Conservation (phyloP, 208 protist genomes). For the Naegleria lovaniensis region DNA sequence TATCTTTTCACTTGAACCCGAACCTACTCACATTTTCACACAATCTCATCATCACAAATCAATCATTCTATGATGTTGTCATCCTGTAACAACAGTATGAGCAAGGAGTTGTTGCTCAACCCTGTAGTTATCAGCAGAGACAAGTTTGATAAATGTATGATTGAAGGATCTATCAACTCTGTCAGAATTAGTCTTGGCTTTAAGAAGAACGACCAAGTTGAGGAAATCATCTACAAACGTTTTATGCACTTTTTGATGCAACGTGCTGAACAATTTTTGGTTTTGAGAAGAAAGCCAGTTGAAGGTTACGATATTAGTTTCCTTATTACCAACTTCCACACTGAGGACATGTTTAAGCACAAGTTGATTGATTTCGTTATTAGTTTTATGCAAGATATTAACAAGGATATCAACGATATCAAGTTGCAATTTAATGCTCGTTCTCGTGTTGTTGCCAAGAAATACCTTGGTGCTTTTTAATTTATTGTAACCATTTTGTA, state of each 20-base stretch:
- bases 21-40: not conserved
- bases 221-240: constrained; percentile 76
- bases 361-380: constrained; percentile 94
- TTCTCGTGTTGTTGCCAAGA: constrained; percentile 62
- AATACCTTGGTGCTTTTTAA: constrained; percentile 54
- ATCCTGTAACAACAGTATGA: constrained; percentile 31
- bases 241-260: constrained; percentile 87
- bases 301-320: constrained; percentile 91
- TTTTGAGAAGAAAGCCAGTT: constrained; percentile 85
- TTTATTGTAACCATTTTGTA: constrained; percentile 8
- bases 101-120: constrained; percentile 71
- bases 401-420: constrained; percentile 87
- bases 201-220: constrained; percentile 85
- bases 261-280: constrained; percentile 85
- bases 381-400: constrained; percentile 85
- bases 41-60: not conserved
- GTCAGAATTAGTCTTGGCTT: constrained; percentile 82
- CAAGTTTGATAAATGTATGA: constrained; percentile 73
- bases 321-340: constrained; percentile 92
- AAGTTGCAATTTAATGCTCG: constrained; percentile 78
- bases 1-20: not conserved
- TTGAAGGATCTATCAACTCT: constrained; percentile 89
- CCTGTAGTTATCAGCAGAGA: constrained; percentile 66
- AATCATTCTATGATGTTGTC: not conserved
- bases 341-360: constrained; percentile 80